Percentiles rank a stretch among this genome's conserved stretches.
Evolutionary conservation across 495 filamentous ascomycete species (phyloP).

Genomic region (Cercophora samala): DNA sequence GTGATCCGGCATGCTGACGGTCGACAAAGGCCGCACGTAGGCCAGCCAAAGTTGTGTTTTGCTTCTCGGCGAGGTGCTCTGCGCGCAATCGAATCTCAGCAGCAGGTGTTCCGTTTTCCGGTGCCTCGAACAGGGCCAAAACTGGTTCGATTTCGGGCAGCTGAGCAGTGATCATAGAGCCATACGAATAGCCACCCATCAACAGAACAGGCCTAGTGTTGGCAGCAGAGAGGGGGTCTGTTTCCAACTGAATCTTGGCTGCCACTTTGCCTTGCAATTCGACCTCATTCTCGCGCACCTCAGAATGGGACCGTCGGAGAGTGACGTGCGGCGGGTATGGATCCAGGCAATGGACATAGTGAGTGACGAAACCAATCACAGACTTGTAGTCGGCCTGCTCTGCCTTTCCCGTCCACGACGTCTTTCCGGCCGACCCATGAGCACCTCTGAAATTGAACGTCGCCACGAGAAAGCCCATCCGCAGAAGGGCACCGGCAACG

Average conservation of each 20-base stretch:
- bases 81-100: slow-evolving; percentile 66
- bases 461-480: slow-evolving; percentile 67
- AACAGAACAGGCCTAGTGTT: slow-evolving; percentile 44
- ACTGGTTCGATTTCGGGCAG: slow-evolving; percentile 62
- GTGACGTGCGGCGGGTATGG: slow-evolving; percentile 14
- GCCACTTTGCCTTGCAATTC: neutral
- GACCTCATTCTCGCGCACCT: neutral
- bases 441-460: slow-evolving; percentile 97
- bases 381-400: slow-evolving; percentile 80
- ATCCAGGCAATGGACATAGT: slow-evolving; percentile 59
- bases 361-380: slow-evolving; percentile 69
- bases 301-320: neutral
- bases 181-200: slow-evolving; percentile 88
- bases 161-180: slow-evolving; percentile 71
- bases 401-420: slow-evolving; percentile 78
- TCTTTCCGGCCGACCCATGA: slow-evolving; percentile 66
- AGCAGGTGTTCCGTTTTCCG: slow-evolving; percentile 49
- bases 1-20: slow-evolving; percentile 25
- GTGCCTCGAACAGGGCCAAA: slow-evolving; percentile 53
- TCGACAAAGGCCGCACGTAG: slow-evolving; percentile 24
- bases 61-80: slow-evolving; percentile 56
- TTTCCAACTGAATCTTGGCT: slow-evolving; percentile 6
- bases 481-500: slow-evolving; percentile 59
- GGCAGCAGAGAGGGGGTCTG: slow-evolving; percentile 4
- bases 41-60: slow-evolving; percentile 39